phyloP scores from a whole-genome alignment of 768 basidiomycete species.

The Suillus luteus region DNA sequence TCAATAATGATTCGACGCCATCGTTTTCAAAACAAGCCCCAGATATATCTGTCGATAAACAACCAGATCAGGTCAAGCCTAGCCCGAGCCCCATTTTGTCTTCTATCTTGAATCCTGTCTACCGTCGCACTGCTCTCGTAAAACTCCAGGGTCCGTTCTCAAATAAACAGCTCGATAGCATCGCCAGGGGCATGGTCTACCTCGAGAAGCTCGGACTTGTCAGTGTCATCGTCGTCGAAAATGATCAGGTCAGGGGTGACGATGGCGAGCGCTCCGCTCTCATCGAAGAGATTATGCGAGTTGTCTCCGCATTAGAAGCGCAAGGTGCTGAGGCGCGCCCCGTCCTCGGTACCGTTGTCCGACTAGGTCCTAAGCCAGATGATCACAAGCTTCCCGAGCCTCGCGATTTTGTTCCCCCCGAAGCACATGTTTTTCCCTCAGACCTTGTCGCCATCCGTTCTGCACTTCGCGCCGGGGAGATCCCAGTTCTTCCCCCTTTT shows the following conservation, averaged over 20 bases:
- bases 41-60: conserved; percentile 22
- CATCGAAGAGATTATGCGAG: conserved; percentile 81
- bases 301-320: conserved; percentile 79
- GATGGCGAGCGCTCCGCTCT: conserved; percentile 67
- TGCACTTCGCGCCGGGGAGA: conserved; percentile 90
- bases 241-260: conserved; percentile 71
- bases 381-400: conserved; percentile 34
- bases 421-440: conserved; percentile 76
- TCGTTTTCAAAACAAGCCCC: conserved; percentile 22
- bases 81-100: conserved; percentile 56
- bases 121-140: conserved; percentile 88
- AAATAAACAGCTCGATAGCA: conserved; percentile 90
- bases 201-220: conserved; percentile 95
- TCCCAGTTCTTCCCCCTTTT: conserved; percentile 92
- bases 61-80: conserved; percentile 39
- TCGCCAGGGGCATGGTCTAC: conserved; percentile 91
- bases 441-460: conserved; percentile 86
- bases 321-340: conserved; percentile 89
- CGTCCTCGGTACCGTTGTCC: conserved; percentile 81
- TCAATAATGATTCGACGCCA: conserved; percentile 29
- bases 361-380: conserved; percentile 74
- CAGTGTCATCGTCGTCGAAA: conserved; percentile 92
- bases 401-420: conserved; percentile 49
- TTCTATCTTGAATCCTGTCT: conserved; percentile 82
- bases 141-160: conserved; percentile 97